These are phyloP conservation scores for Hibiscus syriacus DNA, from an alignment of 345 rosid species.

Conservation along the genomic window DNA sequence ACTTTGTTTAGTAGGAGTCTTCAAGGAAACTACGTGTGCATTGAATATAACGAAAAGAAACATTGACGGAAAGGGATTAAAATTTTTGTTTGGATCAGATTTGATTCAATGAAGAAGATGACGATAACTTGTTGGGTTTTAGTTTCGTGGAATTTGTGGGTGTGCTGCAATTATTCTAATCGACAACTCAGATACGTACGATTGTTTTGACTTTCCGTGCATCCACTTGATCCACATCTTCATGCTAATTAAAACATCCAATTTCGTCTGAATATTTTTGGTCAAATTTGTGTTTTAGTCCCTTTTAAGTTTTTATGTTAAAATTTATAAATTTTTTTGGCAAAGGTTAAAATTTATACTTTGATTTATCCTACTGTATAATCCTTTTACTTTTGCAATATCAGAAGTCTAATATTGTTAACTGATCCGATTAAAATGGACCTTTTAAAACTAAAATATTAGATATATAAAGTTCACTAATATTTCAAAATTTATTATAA, in stretches of 20 bases:
- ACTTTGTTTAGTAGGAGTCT: conserved; percentile 25
- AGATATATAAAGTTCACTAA: no score
- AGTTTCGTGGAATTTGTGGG: conserved; percentile 12
- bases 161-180: conserved; percentile 1
- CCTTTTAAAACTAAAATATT: no score
- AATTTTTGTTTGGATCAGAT: conserved; percentile 9
- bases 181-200: conserved; percentile 21
- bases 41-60: neutral
- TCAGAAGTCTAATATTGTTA: no score
- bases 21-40: conserved; percentile 35
- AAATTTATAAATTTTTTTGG: no score
- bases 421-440: no score
- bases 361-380: no score
- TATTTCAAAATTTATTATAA: no score
- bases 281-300: neutral
- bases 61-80: neutral
- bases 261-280: neutral
- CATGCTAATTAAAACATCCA: neutral
- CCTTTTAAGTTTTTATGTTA: neutral
- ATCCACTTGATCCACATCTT: neutral
- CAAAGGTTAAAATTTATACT: no score
- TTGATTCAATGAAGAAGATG: conserved; percentile 9
- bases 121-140: neutral
- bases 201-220: conserved; percentile 44
- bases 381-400: neutral